Percentiles rank a stretch among this genome's conserved stretches.
Evolutionary conservation across 2,329 filamentous ascomycete species (phyloP).

Genomic region (Diaporthe humulicola): DNA sequence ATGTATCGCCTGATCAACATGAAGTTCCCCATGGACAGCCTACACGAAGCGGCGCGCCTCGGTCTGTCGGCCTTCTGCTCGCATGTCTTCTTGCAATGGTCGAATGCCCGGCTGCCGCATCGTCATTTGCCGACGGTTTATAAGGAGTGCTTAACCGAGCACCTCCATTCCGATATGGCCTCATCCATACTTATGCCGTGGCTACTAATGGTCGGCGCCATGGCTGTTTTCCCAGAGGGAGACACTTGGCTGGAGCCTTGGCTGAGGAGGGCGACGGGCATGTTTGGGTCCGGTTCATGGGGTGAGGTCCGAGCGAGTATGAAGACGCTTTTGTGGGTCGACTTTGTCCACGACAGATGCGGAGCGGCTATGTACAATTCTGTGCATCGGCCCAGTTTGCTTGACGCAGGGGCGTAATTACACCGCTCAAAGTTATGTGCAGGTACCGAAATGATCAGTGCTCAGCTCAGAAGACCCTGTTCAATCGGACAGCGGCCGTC

Average conservation of each 20-base stretch:
- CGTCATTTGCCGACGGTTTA: conserved; percentile 41
- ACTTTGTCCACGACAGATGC: conserved; percentile 32
- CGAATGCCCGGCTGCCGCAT: conserved; percentile 42
- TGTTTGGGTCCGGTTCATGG: conserved; percentile 43
- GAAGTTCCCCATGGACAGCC: conserved; percentile 45
- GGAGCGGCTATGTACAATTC: neutral
- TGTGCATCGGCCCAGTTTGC: neutral
- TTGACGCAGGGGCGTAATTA: neutral
- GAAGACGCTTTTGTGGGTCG: conserved; percentile 33
- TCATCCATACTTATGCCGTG: conserved; percentile 44
- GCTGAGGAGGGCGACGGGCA: conserved; percentile 41
- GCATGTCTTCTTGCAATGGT: conserved; percentile 55
- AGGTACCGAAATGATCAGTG: neutral
- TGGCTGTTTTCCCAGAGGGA: conserved; percentile 44
- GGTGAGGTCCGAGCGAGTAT: conserved; percentile 9
- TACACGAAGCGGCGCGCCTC: conserved; percentile 53
- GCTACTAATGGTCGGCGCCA: conserved; percentile 45
- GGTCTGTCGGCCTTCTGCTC: conserved; percentile 54
- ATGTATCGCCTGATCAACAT: conserved; percentile 56
- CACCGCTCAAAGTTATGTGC: neutral
- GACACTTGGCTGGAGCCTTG: conserved; percentile 44
- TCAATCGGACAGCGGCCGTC: neutral
- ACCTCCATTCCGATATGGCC: neutral
- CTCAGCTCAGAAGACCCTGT: neutral
- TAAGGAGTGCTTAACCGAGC: conserved; percentile 35